Conservation (phyloP, 176 grass and related monocot genomes). For the Zoysia japonica region DNA sequence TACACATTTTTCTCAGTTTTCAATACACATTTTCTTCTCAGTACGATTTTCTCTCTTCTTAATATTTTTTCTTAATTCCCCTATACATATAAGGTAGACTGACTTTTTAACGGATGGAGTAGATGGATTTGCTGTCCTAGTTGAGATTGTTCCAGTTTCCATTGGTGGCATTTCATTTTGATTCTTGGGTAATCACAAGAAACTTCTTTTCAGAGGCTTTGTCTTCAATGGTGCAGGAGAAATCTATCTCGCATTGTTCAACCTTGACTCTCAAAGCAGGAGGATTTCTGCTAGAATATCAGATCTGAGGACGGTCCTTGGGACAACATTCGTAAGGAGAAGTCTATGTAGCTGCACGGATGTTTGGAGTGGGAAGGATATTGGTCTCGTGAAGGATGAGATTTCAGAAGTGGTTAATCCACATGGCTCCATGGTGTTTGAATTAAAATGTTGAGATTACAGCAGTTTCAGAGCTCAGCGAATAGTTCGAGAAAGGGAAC, state of each 20-base stretch:
- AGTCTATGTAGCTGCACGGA: slow-evolving; percentile 53
- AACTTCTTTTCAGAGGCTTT: not conserved
- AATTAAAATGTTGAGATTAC: slow-evolving; percentile 53
- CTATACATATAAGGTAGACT: too few species aligned
- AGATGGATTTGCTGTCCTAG: not conserved
- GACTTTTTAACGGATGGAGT: too few species aligned
- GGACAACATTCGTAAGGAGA: slow-evolving; percentile 35
- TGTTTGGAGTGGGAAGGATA: slow-evolving; percentile 54
- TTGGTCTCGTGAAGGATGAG: slow-evolving; percentile 23
- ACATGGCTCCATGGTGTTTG: slow-evolving; percentile 68
- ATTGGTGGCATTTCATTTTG: not conserved
- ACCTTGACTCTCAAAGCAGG: slow-evolving; percentile 51
- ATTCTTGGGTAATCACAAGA: not conserved
- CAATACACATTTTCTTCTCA: too few species aligned
- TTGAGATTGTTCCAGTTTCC: slow-evolving; percentile 14
- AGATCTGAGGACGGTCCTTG: slow-evolving; percentile 52
- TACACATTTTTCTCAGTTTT: too few species aligned
- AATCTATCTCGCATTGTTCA: slow-evolving; percentile 87
- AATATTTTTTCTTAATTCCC: too few species aligned
- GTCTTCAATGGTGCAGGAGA: slow-evolving; percentile 51
- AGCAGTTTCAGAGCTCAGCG: not conserved
- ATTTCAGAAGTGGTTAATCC: slow-evolving; percentile 54
- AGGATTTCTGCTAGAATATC: slow-evolving; percentile 52
- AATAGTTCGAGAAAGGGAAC: not conserved
- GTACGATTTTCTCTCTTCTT: too few species aligned